Conservation (phyloP, 768 basidiomycete genomes). For the Daedaleopsis sinensis region DNA sequence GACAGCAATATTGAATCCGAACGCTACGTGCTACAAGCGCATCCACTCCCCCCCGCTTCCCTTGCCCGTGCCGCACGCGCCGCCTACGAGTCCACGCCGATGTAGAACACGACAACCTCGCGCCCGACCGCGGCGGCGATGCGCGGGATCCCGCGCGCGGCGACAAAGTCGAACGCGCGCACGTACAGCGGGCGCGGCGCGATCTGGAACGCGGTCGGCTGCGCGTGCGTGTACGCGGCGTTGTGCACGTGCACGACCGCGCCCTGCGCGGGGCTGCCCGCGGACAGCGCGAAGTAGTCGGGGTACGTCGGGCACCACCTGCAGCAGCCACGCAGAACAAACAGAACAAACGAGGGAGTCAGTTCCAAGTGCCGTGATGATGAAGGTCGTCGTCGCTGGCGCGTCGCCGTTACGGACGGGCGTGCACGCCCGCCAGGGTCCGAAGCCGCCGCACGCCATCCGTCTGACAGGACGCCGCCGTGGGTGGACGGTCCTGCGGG, state of each 20-base stretch:
- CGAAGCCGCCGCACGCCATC: neutral
- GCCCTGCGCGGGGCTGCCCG: conserved; percentile 58
- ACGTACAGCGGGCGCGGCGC: conserved; percentile 65
- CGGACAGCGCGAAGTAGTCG: conserved; percentile 78
- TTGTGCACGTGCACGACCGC: conserved; percentile 75
- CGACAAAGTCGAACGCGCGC: conserved; percentile 79
- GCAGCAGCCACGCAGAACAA: neutral
- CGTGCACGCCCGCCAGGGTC: neutral
- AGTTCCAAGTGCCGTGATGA: no score
- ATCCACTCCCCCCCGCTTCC: no score
- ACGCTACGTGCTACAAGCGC: no score
- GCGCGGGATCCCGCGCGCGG: conserved; percentile 58
- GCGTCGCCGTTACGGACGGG: neutral
- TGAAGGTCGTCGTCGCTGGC: no score
- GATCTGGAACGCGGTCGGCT: conserved; percentile 61
- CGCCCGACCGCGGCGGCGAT: conserved; percentile 70
- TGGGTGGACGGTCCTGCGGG: neutral
- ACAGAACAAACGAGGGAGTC: neutral
- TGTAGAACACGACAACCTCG: conserved; percentile 60
- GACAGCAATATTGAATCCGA: no score
- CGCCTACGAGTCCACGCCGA: conserved; percentile 55
- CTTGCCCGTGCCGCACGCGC: no score
- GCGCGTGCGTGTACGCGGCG: conserved; percentile 60
- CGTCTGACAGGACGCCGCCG: neutral
- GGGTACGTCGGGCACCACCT: conserved; percentile 82